These are phyloP conservation scores for Rhododendron molle DNA, from an alignment of 148 eudicot species.

Conservation along the genomic window DNA sequence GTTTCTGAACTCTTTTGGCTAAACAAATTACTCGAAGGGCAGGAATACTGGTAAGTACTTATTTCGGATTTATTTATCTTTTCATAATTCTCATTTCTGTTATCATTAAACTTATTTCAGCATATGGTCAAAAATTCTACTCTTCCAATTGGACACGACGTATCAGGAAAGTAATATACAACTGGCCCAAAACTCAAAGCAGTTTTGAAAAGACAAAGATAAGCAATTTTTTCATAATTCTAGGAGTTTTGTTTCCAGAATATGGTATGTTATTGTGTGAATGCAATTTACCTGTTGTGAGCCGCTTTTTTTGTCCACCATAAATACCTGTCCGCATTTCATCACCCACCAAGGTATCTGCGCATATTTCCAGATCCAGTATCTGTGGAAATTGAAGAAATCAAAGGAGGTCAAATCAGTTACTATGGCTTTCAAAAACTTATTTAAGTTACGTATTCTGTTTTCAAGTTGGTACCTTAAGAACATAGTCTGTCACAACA, in stretches of 20 bases:
- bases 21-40: too few species aligned
- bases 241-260: not conserved
- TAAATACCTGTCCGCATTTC: constrained; percentile 83
- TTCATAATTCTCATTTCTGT: too few species aligned
- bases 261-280: not conserved
- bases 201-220: too few species aligned
- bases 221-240: not conserved
- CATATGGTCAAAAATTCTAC: too few species aligned
- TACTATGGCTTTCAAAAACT: not conserved
- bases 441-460: too few species aligned
- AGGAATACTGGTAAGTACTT: too few species aligned
- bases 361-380: constrained; percentile 78
- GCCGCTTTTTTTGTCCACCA: constrained; percentile 77
- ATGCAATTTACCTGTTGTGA: constrained; percentile 60
- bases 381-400: constrained; percentile 35
- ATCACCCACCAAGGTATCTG: constrained; percentile 80
- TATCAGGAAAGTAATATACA: too few species aligned
- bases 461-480: constrained; percentile 46
- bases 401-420: not conserved
- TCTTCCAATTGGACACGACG: too few species aligned
- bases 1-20: too few species aligned
- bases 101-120: too few species aligned
- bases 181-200: too few species aligned
- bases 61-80: too few species aligned
- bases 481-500: constrained; percentile 71